Evolutionary conservation across 2,329 filamentous ascomycete species (phyloP), one percentile per base, ranked within the genome.

Genomic region (Cadophora malorum): DNA sequence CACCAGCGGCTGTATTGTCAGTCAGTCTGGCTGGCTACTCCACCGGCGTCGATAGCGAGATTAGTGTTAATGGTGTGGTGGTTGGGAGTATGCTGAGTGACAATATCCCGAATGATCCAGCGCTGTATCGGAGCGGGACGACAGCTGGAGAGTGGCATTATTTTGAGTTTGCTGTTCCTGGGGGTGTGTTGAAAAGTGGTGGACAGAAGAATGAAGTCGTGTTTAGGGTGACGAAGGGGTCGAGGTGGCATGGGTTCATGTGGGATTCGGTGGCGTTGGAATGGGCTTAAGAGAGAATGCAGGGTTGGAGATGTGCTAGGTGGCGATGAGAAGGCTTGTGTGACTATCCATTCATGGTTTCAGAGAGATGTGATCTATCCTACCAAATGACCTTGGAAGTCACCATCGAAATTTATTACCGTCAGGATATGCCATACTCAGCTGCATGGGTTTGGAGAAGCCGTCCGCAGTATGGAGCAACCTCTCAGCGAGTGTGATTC

Each of bases 241-340:
- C 78, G 19, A 67, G 69, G 53, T 82, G 80, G 80, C 67, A 65
- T 56, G 81, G 81, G 0, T 80, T 80, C 72, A 72, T 82, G 67
- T 83, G 80, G 79, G 81, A 83, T 71, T 79, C 77, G 38, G 69
- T 82, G 25, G 68, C 79, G 0, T 66, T 82, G 49, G 80, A 81
- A 49, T 79, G 68, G 69, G 64, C 41, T 5, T 28, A 28, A 5
- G 28, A 28, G 28, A 5, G 3, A 5, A 28, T 28, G 5, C 5
- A 28, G 3, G 28, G 28, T 28, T 28, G 3, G 28, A 28, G 28
- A 28, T 28, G 28, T 28, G 28, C 5, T 28, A 5, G 28, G 28
- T 3, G 28, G 28, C 5, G 28, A 28, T 5, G 28, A 28, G 28
- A 28, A 28, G 28, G 5, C 5, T 28, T 28, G 5, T 28, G 28